These are phyloP conservation scores for Apiospora malaysiana DNA, from an alignment of 2,329 filamentous ascomycete species.

Conservation along the genomic window DNA sequence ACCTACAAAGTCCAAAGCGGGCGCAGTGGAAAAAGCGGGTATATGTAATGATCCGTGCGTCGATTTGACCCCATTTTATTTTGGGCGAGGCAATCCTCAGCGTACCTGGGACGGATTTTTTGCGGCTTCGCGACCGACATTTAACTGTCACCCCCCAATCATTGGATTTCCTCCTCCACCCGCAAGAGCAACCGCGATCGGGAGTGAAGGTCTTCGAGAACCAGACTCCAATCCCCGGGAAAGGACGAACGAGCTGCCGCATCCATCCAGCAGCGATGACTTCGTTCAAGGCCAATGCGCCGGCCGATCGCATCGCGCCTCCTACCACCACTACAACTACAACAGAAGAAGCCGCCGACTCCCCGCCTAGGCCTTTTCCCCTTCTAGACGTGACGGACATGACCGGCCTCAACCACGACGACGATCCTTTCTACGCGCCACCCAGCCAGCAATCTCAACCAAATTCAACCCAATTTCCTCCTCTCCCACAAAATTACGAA, in stretches of 20 bases:
- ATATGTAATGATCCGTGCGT: not conserved
- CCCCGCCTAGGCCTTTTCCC: slow-evolving; percentile 16
- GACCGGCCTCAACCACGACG: slow-evolving; percentile 12
- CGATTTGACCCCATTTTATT: not conserved
- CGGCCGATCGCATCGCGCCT: slow-evolving; percentile 16
- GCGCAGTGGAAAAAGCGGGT: no score
- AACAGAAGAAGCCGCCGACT: slow-evolving; percentile 8
- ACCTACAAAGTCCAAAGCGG: no score
- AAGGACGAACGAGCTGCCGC: slow-evolving; percentile 17
- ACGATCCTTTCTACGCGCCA: slow-evolving; percentile 8
- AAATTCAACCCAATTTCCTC: not conserved
- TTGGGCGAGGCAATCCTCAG: slow-evolving; percentile 12
- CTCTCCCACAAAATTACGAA: slow-evolving; percentile 3
- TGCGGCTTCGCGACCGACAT: slow-evolving; percentile 18
- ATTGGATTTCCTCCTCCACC: slow-evolving; percentile 9
- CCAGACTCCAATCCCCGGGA: slow-evolving; percentile 5
- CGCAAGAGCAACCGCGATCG: slow-evolving; percentile 6
- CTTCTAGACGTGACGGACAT: slow-evolving; percentile 15
- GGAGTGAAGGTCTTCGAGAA: slow-evolving; percentile 7
- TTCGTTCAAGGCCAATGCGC: slow-evolving; percentile 15
- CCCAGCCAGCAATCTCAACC: not conserved
- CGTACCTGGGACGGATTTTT: slow-evolving; percentile 15
- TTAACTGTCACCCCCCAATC: slow-evolving; percentile 17
- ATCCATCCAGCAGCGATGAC: slow-evolving; percentile 13
- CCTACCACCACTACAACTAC: not conserved